Conservation (phyloP, 176 grass and related monocot genomes). For the Bolboschoenus planiculmis region DNA sequence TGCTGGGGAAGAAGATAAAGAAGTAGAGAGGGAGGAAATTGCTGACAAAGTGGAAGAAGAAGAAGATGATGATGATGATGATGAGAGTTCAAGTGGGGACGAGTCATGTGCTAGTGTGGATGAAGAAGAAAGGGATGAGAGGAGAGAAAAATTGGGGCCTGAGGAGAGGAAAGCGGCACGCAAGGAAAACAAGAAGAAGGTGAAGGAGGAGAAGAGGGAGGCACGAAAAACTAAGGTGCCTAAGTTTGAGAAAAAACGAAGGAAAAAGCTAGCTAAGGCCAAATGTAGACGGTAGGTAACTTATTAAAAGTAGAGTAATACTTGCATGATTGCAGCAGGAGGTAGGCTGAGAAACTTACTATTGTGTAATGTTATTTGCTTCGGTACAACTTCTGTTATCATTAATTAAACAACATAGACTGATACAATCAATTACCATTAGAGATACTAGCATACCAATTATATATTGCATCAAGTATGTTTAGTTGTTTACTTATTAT, state of each 20-base stretch:
- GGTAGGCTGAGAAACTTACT: background rate
- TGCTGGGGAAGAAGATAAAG: slow-evolving; percentile 19
- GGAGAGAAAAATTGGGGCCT: slow-evolving; percentile 44
- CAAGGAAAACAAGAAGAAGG: slow-evolving; percentile 88
- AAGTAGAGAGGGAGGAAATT: slow-evolving; percentile 12
- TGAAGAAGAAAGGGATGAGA: slow-evolving; percentile 36
- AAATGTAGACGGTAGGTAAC: slow-evolving; percentile 68
- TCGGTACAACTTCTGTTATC: background rate
- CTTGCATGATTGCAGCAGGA: background rate
- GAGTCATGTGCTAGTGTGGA: slow-evolving; percentile 41
- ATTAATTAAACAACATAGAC: background rate
- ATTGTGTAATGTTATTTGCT: background rate
- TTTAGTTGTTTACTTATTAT: too few species aligned
- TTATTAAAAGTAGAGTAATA: background rate
- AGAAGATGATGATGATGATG: slow-evolving; percentile 15
- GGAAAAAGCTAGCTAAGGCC: slow-evolving; percentile 89
- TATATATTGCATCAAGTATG: too few species aligned
- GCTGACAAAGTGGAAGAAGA: slow-evolving; percentile 4
- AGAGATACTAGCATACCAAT: too few species aligned
- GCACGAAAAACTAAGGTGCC: slow-evolving; percentile 58
- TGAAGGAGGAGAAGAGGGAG: slow-evolving; percentile 88
- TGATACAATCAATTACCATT: background rate
- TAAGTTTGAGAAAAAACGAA: slow-evolving; percentile 81
- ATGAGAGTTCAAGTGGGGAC: slow-evolving; percentile 10
- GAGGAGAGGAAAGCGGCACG: slow-evolving; percentile 67